Base-by-base conservation (phyloP, 805 yeast species). In the Saccharomycopsis oosterbeekiorum region DNA sequence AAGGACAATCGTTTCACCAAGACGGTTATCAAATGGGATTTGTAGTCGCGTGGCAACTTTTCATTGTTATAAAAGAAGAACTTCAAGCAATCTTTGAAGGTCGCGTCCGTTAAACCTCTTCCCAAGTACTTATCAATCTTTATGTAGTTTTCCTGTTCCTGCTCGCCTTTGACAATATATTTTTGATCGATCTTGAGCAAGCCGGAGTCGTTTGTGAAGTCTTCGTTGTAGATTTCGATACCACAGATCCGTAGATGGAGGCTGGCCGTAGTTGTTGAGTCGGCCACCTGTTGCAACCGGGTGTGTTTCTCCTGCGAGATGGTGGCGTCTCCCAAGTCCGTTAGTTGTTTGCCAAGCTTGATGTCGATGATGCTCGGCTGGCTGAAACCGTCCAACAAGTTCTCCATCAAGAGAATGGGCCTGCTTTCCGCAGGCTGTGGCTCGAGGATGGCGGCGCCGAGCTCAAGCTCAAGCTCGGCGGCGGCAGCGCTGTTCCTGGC, bases 231-330 rank as follows among this genome's bases (percentile, higher is more conserved):
- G 4, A 86, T 71, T 64, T 84, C 85, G 93, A 93, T 88, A 0
- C 99, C 99, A 67, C 98, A 92, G 2, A 93, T 82, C 63, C 99
- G 76, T 65, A 86, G 84, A 17, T 84, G 80, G 12, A 89, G 75
- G 2, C 85, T 75, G 0, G 97, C 97, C 55, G 94, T 86, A 0
- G 98, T 93, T 0, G 98, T 93, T 0, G 74, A 62, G 1, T 73
- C 69, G 55, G 94, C 80, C 0, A 94, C 97, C 29, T 77, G 72
- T 36, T 72, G 74, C 68, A 93, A 73, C 51, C 98, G 71, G 57
- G 72, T 73, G 15, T 72, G 76, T 68, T 94, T 93, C 36, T 83
- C 96, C 0, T 66, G 69, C 2, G 80, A 64, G 0, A 89, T 83
- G 14, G 68, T 66, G 5, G 78, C 82, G 56, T 64, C 66, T 67